Conservation (phyloP, 306 rosid genomes). For the Corylus americana region DNA sequence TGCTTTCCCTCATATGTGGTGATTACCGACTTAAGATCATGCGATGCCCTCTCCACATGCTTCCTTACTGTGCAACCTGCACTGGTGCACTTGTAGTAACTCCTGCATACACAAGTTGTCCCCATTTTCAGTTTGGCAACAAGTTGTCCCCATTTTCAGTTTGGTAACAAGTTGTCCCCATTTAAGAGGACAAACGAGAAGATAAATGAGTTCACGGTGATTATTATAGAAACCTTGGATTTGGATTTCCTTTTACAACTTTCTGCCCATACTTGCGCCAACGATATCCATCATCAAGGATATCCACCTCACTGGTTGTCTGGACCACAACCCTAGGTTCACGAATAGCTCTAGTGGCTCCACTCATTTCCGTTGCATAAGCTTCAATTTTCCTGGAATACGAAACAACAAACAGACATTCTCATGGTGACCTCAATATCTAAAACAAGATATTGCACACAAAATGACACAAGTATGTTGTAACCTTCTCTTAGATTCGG, state of each 20-base stretch:
- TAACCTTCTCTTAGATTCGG: constrained; percentile 92
- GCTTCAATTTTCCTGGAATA: constrained; percentile 84
- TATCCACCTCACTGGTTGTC: constrained; percentile 97
- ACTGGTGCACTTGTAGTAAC: constrained; percentile 94
- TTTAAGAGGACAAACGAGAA: neutral
- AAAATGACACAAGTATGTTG: constrained; percentile 26
- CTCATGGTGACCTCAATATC: constrained; percentile 24
- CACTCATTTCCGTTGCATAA: constrained; percentile 84
- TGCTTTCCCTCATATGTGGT: constrained; percentile 97
- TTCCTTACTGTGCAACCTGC: constrained; percentile 95
- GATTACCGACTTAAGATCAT: constrained; percentile 88
- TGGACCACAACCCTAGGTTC: constrained; percentile 99
- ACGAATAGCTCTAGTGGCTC: constrained; percentile 94
- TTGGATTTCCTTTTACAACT: constrained; percentile 97
- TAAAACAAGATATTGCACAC: constrained; percentile 24
- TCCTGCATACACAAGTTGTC: constrained; percentile 53
- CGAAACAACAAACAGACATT: constrained; percentile 9
- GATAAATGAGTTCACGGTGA: neutral
- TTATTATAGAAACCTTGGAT: constrained; percentile 65
- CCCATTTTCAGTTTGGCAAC: constrained; percentile 18
- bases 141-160: constrained; percentile 11
- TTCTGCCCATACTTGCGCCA: constrained; percentile 99
- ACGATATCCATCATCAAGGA: constrained; percentile 93
- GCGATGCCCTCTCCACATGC: constrained; percentile 96
- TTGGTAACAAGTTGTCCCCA: neutral